Conservation (phyloP, 768 basidiomycete genomes). For the Pleurotus tuber-regium region DNA sequence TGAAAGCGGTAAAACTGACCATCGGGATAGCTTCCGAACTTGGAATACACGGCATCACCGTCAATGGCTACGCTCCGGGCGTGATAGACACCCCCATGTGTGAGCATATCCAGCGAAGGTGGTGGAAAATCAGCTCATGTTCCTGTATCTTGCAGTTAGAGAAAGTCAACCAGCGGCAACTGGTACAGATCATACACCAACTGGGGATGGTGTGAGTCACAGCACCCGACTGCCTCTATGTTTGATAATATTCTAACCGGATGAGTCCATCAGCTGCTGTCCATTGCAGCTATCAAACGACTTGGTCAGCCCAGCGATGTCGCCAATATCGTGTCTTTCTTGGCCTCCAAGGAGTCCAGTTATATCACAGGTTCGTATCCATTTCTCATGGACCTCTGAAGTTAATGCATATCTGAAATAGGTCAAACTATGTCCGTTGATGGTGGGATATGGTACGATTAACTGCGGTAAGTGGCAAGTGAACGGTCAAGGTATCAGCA, state of each 20-base stretch:
- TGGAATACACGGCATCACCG: slow-evolving; percentile 35
- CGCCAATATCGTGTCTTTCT: slow-evolving; percentile 32
- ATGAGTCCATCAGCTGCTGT: background rate
- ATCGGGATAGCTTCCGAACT: slow-evolving; percentile 31
- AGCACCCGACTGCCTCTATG: too few species aligned
- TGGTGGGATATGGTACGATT: slow-evolving; percentile 4
- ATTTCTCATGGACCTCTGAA: background rate
- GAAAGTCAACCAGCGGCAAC: background rate
- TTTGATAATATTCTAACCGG: too few species aligned
- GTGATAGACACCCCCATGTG: slow-evolving; percentile 16
- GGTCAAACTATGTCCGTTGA: slow-evolving; percentile 4
- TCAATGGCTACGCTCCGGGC: slow-evolving; percentile 41
- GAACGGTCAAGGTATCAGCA: too few species aligned
- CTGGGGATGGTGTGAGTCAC: too few species aligned
- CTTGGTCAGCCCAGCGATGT: slow-evolving; percentile 23
- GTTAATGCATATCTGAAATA: background rate
- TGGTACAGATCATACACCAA: too few species aligned
- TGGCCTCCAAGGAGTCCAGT: slow-evolving; percentile 30
- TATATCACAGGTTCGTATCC: slow-evolving; percentile 31
- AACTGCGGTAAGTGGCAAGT: too few species aligned
- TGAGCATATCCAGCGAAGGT: background rate
- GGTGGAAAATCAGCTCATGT: background rate
- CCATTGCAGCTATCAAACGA: background rate
- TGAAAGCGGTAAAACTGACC: background rate
- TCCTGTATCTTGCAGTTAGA: background rate